A percentile compares a stretch with the other conserved stretches of the same genome.
Evolutionary conservation across 257 asterid species (phyloP).

Genomic region (Salvia hispanica): DNA sequence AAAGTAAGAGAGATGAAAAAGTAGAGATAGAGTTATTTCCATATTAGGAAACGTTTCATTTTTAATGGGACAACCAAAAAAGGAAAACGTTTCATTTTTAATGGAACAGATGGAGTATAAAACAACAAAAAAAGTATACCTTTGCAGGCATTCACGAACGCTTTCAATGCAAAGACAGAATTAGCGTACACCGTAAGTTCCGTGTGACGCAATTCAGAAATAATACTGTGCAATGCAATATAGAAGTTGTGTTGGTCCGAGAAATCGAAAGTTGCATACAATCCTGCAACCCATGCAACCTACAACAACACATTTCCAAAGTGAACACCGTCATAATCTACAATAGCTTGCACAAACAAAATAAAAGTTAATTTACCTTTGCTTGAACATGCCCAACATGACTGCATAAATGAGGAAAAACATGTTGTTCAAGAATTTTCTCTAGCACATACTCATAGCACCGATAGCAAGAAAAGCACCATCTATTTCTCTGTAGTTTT

Average conservation of each 20-base stretch:
- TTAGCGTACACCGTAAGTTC: slow-evolving; percentile 98
- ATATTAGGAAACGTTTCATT: too few relatives aligned
- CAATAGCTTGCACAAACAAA: slow-evolving; percentile 4
- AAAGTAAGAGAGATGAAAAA: too few relatives aligned
- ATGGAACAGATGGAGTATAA: too few relatives aligned
- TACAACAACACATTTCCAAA: slow-evolving; percentile 36
- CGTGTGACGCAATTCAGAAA: slow-evolving; percentile 96
- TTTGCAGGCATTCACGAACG: slow-evolving; percentile 92
- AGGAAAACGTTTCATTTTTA: too few relatives aligned
- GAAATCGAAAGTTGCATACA: slow-evolving; percentile 85
- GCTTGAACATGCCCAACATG: slow-evolving; percentile 97
- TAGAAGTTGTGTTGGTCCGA: slow-evolving; percentile 84
- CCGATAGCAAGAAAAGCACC: slow-evolving; percentile 99
- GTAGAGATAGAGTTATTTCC: too few relatives aligned
- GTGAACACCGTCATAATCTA: slow-evolving; percentile 20
- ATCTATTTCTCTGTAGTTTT: slow-evolving; percentile 86
- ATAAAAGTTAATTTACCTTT: slow-evolving; percentile 60
- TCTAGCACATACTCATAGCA: slow-evolving; percentile 88
- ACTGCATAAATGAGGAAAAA: slow-evolving; percentile 87
- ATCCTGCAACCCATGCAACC: slow-evolving; percentile 99
- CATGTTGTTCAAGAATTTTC: slow-evolving; percentile 91
- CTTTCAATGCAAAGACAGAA: slow-evolving; percentile 92
- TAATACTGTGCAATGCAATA: slow-evolving; percentile 80
- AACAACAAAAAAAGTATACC: slow-evolving; percentile 44
- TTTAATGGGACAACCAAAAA: too few relatives aligned